Evolutionary conservation across 768 basidiomycete species (phyloP).

Genomic region (Pleurotus tuber-regium): DNA sequence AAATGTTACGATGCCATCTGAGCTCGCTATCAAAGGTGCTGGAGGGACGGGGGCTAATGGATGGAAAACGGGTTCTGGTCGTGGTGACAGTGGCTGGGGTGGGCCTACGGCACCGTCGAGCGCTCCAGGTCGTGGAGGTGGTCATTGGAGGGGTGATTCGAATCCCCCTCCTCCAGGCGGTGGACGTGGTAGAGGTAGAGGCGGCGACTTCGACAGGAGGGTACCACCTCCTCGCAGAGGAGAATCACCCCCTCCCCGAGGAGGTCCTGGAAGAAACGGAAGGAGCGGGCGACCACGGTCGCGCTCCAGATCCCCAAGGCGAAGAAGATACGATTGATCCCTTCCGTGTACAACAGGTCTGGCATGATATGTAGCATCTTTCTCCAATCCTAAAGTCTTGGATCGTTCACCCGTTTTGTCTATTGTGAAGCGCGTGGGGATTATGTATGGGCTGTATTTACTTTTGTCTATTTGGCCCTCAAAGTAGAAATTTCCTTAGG

Average conservation of each 20-base stretch:
- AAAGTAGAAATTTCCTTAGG: not conserved
- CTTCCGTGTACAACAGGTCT: too few relatives aligned
- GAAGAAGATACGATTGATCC: conserved; percentile 33
- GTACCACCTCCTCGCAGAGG: conserved; percentile 48
- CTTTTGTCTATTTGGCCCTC: not conserved
- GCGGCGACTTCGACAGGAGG: conserved; percentile 38
- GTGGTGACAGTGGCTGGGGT: conserved; percentile 50
- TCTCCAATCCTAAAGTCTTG: not conserved
- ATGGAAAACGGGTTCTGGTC: conserved; percentile 31
- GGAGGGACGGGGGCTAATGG: conserved; percentile 29
- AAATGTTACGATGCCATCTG: conserved; percentile 49
- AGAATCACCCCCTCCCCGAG: conserved; percentile 48
- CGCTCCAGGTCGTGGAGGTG: conserved; percentile 50
- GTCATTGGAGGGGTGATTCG: conserved; percentile 77
- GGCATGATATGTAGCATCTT: too few relatives aligned
- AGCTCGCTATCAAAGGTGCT: conserved; percentile 52
- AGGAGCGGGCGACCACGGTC: conserved; percentile 33
- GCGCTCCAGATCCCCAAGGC: conserved; percentile 37
- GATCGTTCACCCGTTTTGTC: not conserved
- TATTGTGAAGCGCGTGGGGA: not conserved
- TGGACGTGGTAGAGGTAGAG: conserved; percentile 33
- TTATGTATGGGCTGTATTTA: not conserved
- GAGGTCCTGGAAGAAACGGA: conserved; percentile 35
- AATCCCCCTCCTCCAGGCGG: conserved; percentile 45
- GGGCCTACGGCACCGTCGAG: conserved; percentile 32